A percentile compares a stretch with the other conserved stretches of the same genome.
Conservation (phyloP, 257 asterid genomes). For the Penstemon barbatus region DNA sequence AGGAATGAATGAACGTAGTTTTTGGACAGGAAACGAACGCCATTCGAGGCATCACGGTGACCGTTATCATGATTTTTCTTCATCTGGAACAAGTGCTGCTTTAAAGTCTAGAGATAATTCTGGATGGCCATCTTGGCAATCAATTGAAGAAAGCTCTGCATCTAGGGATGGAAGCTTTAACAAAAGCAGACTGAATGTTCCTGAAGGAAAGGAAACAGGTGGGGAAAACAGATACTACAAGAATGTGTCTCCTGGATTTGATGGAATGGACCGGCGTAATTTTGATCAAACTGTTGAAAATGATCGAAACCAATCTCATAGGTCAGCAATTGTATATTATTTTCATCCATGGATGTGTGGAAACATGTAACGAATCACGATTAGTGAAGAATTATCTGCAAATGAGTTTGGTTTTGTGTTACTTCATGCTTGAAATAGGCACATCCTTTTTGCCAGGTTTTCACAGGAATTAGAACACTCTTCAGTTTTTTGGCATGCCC, state of each 20-base stretch:
- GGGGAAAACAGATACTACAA: conserved; percentile 43
- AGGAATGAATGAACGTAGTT: conserved; percentile 33
- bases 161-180: conserved; percentile 30
- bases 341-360: conserved; percentile 18
- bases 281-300: conserved; percentile 45
- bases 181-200: conserved; percentile 39
- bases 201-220: conserved; percentile 45
- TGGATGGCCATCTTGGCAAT: conserved; percentile 45
- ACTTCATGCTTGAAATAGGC: conserved; percentile 14
- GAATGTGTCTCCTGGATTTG: conserved; percentile 60
- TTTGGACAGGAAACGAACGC: conserved; percentile 44
- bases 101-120: conserved; percentile 46
- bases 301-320: conserved; percentile 44
- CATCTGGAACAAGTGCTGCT: conserved; percentile 39
- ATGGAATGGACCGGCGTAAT: conserved; percentile 45
- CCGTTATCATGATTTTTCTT: conserved; percentile 38
- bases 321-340: conserved; percentile 40
- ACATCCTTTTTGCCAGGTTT: conserved; percentile 1
- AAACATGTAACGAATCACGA: conserved; percentile 5
- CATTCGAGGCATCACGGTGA: conserved; percentile 39
- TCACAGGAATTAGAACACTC: conserved; percentile 6
- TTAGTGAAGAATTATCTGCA: conserved; percentile 11
- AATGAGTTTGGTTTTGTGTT: conserved; percentile 1
- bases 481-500: neutral
- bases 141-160: conserved; percentile 32